These are phyloP conservation scores for Pyrenochaeta sp. DNA, from an alignment of 2,329 filamentous ascomycete genomes.

Conservation along the genomic window DNA sequence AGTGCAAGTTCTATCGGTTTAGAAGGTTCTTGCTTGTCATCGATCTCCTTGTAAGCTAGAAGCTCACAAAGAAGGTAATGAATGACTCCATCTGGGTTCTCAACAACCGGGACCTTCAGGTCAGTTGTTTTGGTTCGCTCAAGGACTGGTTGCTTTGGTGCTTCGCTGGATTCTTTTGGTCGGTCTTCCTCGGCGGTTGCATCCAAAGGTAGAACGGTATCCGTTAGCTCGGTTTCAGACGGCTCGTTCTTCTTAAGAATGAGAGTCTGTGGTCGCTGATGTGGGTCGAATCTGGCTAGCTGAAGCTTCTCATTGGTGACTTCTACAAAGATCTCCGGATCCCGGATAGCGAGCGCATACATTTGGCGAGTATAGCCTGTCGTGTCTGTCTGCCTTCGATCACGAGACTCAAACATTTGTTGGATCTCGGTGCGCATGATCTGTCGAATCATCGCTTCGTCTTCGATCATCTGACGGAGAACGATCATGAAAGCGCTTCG, in stretches of 20 bases:
- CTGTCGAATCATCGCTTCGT: conserved; percentile 88
- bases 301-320: conserved; percentile 86
- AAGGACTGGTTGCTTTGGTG: conserved; percentile 56
- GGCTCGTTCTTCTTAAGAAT: conserved; percentile 60
- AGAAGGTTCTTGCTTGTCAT: conserved; percentile 74
- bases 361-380: conserved; percentile 77
- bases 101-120: conserved; percentile 81
- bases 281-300: conserved; percentile 69
- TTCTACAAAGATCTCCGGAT: conserved; percentile 86
- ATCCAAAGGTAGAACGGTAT: conserved; percentile 28
- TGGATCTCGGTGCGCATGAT: conserved; percentile 92
- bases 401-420: conserved; percentile 70
- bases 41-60: conserved; percentile 89
- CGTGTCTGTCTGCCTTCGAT: conserved; percentile 68
- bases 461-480: conserved; percentile 91
- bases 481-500: conserved; percentile 82
- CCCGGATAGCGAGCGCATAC: conserved; percentile 80
- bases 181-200: conserved; percentile 45
- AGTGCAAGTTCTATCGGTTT: conserved; percentile 55
- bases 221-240: conserved; percentile 16
- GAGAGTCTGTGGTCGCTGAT: conserved; percentile 62
- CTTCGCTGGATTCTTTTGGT: conserved; percentile 44
- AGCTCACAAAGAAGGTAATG: conserved; percentile 94
- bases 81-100: conserved; percentile 93
- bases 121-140: conserved; percentile 74